A percentile compares a stretch with the other conserved stretches of the same genome.
phyloP scores from a whole-genome alignment of 1,139 yeast genomes.

The Hyphopichia pseudoburtonii region DNA sequence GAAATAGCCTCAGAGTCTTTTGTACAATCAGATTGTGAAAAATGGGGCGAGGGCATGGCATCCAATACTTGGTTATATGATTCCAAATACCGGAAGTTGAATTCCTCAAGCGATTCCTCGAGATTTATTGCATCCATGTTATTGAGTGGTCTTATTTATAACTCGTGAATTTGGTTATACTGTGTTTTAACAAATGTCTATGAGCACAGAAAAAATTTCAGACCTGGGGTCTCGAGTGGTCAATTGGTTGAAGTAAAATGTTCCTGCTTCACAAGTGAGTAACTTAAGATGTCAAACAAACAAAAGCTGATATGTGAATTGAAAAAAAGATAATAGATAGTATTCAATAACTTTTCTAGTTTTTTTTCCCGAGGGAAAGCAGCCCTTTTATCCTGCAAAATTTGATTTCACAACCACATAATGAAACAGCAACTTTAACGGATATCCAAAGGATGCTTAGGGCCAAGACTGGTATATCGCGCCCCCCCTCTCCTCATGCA shows the following conservation, averaged over 20 bases:
- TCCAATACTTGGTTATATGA: constrained; percentile 8
- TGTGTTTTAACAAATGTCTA: no score
- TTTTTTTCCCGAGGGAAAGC: background rate
- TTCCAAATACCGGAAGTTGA: constrained; percentile 12
- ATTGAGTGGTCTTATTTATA: no score
- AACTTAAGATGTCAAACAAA: background rate
- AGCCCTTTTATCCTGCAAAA: background rate
- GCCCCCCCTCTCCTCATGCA: no score
- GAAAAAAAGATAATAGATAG: background rate
- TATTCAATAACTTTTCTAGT: no score
- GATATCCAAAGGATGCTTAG: no score
- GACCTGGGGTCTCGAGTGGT: background rate
- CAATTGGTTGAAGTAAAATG: background rate
- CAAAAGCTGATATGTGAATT: background rate
- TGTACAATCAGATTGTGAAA: background rate
- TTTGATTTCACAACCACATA: no score
- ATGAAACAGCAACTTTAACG: no score
- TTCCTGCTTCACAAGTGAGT: background rate
- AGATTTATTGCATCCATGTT: constrained; percentile 7
- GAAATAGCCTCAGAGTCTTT: constrained; percentile 6
- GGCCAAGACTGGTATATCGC: no score
- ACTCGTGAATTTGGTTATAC: no score
- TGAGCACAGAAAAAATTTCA: no score
- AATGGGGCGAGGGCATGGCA: background rate
- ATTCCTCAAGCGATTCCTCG: constrained; percentile 23